A percentile compares a stretch with the other conserved stretches of the same genome.
These are phyloP conservation scores for Mycena floridula DNA, from an alignment of 768 basidiomycete species.

Conservation along the genomic window DNA sequence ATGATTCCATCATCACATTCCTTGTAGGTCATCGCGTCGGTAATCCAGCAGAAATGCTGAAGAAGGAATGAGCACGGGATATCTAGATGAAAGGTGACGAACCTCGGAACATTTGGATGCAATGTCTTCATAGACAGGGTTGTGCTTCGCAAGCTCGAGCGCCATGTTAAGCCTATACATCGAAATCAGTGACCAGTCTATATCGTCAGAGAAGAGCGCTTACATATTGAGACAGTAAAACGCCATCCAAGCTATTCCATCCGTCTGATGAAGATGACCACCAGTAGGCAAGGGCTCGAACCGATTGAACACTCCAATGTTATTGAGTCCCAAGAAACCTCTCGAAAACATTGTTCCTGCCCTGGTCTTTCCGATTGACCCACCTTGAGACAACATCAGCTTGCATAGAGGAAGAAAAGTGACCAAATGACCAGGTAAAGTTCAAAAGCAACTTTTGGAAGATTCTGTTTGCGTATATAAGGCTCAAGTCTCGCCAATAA, in stretches of 20 bases:
- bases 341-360: constrained; percentile 97
- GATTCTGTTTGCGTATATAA: no score
- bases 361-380: constrained; percentile 97
- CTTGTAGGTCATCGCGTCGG: constrained; percentile 96
- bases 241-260: constrained; percentile 99
- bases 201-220: constrained; percentile 21
- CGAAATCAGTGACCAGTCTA: constrained; percentile 2
- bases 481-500: no score
- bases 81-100: constrained; percentile 6
- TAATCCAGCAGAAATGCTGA: constrained; percentile 95
- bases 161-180: constrained; percentile 85
- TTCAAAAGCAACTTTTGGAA: constrained; percentile 97
- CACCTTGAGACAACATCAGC: constrained; percentile 47
- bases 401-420: not conserved
- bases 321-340: constrained; percentile 96
- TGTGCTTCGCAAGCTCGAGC: constrained; percentile 95
- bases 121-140: constrained; percentile 96
- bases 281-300: constrained; percentile 96
- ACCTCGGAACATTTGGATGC: constrained; percentile 97
- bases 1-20: constrained; percentile 72
- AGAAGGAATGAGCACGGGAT: no score
- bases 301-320: constrained; percentile 97
- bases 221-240: constrained; percentile 98
- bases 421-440: constrained; percentile 76
- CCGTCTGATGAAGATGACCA: constrained; percentile 90